These are phyloP conservation scores for Fusarium tricinctum DNA, from an alignment of 2,329 filamentous ascomycete species.

Conservation along the genomic window DNA sequence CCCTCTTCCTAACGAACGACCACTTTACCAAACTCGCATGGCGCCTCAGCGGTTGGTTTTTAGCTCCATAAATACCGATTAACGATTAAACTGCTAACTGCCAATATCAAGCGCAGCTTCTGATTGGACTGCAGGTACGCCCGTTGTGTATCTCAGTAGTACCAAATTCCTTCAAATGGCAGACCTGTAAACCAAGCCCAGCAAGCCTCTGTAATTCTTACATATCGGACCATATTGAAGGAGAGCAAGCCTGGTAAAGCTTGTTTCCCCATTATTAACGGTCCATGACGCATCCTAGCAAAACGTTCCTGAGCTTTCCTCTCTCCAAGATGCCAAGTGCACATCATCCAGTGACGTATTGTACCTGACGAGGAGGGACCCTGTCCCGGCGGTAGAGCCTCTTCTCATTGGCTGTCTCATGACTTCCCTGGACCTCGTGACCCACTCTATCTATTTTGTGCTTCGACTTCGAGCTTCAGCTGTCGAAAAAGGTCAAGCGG, in stretches of 20 bases:
- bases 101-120: no score
- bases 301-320: slow-evolving; percentile 5
- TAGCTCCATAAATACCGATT: no score
- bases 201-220: no score
- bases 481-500: slow-evolving; percentile 9
- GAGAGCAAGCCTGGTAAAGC: background rate
- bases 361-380: slow-evolving; percentile 40
- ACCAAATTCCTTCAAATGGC: no score
- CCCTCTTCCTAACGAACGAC: no score
- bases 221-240: no score
- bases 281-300: slow-evolving; percentile 34
- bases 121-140: no score
- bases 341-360: slow-evolving; percentile 41
- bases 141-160: no score
- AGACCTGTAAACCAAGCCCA: no score
- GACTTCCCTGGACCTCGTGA: slow-evolving; percentile 24
- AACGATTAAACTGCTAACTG: no score
- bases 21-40: background rate
- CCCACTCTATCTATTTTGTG: slow-evolving; percentile 35
- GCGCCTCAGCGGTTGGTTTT: background rate
- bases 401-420: slow-evolving; percentile 31
- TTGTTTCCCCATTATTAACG: background rate
- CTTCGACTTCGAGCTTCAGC: slow-evolving; percentile 20
- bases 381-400: slow-evolving; percentile 21
- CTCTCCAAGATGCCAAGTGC: slow-evolving; percentile 35